Evolutionary conservation across 2,329 filamentous ascomycete genomes (phyloP), one percentile per base, ranked within the genome.

Genomic region (Pestalotiopsis sp.): DNA sequence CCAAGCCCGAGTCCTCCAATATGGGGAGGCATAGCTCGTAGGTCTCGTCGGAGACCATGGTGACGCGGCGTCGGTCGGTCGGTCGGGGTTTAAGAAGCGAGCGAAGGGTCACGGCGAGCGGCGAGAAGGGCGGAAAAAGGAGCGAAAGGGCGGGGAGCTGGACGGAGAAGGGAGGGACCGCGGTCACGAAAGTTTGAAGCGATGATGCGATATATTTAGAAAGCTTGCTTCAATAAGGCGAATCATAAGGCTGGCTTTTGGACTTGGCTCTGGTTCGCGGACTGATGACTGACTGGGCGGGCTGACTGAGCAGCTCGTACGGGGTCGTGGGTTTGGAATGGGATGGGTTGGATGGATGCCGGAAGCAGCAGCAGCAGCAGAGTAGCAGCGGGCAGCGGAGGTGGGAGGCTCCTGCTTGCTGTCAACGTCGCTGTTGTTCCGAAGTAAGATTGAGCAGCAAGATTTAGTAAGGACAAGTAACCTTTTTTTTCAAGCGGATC

Each of bases 11-110:
- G 82, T 98, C 92, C 83, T 96, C 91, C 72, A 99, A 88, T 78
- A 98, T 89, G 66, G 94, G 93, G 79, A 97, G 89, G 81, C 94
- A 97, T 77, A 96, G 89, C 76, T 98, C 94, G 84, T 97, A 97
- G 68, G 95, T 90, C 75, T 95, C 91, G 85, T 98, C 95, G 76
- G 95, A 93, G 71, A 97, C 91, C 95, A 98, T 98, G 78, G 71
- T 87, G 77, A 81, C 75, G 76, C 72, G 69, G 70, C 67, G 65
- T 70, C 65, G 57, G 66, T 31, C 27, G 27, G 27, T 31, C 27
- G 27, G 41, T 52, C 45, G 45, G 45, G 45, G 45, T n/a, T 52
- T 9, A 52, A 31, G 57, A 67, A 59, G 71, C 70, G 68, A 72
- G 68, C 69, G 68, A 69, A 61, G 69, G 67, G 39, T 68, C 59